phyloP scores from a whole-genome alignment of 371 early-diverging fungal genomes.

The Thermomucor indicae-seudaticae region DNA sequence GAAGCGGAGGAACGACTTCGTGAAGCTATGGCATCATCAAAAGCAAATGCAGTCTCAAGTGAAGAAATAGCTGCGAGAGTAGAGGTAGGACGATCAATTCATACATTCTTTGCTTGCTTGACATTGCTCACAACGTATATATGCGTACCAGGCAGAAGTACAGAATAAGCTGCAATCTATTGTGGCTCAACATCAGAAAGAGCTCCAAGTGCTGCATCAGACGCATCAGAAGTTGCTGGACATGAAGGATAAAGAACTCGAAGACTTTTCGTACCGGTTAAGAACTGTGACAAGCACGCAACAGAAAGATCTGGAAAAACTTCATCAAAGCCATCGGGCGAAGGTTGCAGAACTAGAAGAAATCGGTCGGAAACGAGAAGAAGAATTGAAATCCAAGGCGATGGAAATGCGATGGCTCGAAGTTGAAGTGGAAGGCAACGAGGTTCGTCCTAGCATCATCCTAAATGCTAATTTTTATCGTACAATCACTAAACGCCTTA shows the following conservation, averaged over 20 bases:
- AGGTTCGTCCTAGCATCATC: slow-evolving; percentile 28
- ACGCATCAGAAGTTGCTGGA: slow-evolving; percentile 43
- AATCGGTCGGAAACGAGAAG: slow-evolving; percentile 23
- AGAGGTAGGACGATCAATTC: slow-evolving; percentile 1
- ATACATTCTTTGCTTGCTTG: too few species aligned
- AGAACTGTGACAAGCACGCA: slow-evolving; percentile 32
- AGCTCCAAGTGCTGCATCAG: slow-evolving; percentile 36
- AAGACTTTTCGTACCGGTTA: slow-evolving; percentile 35
- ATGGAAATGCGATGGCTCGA: slow-evolving; percentile 41
- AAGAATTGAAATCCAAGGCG: slow-evolving; percentile 26
- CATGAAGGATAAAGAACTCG: slow-evolving; percentile 40
- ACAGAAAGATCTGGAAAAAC: slow-evolving; percentile 36
- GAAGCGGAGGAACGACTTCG: slow-evolving; percentile 30
- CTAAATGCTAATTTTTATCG: neutral
- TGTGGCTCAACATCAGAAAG: slow-evolving; percentile 40
- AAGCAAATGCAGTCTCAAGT: too few species aligned
- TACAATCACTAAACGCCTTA: neutral
- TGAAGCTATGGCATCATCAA: slow-evolving; percentile 15
- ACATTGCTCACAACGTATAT: neutral
- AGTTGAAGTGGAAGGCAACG: slow-evolving; percentile 39
- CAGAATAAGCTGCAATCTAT: slow-evolving; percentile 23
- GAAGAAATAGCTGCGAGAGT: slow-evolving; percentile 1
- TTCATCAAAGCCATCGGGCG: slow-evolving; percentile 30
- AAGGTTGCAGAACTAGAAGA: slow-evolving; percentile 31
- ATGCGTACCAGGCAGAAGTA: neutral